Evolutionary conservation across 305 asterid genomes (phyloP), one percentile per base, ranked within the genome.

Genomic region (Fraxinus nigra): DNA sequence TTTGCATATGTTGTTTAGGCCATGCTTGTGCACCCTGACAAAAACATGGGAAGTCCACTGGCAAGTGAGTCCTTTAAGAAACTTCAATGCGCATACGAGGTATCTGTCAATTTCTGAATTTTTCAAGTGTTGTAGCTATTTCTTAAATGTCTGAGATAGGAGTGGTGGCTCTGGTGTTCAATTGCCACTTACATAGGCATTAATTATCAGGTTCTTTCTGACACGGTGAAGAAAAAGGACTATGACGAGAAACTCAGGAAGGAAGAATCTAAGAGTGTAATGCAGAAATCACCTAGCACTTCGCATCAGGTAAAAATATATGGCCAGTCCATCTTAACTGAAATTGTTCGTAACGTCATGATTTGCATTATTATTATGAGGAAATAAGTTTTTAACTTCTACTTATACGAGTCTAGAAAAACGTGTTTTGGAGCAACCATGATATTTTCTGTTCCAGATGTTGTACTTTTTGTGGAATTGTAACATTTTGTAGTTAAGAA

Each of bases 1-100:
- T 81, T 82, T 82, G 48, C 77, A 28, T 33, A 18, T 82, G 84
- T 78, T 82, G 56, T 37, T 33, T 87, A 96, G 99, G 99, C 99
- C 80, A 94, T 94, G 97, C 97, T 96, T 82, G 98, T 96, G 85
- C 99, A 96, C 87, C 99, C 99, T 10, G 99, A 96, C 88, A 96
- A 96, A 85, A 96, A 96, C 84, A 94, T 93, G 98, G 98, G 98
- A 83, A 93, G 92, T 82, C 89, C 95, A 35, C 88, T 87, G 80
- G 97, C 99, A 72, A 93, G 98, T 84, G 99, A 96, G 85, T 96
- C 99, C 16, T 96, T 96, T 82, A 93, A 96, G 89, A 96, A 93
- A 87, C 97, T 96, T 84, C 99, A 96, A 82, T 93, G 98, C 83
- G 98, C 98, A 78, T 96, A 96, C 85, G 99, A 96, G 94, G 99